A percentile compares a stretch with the other conserved stretches of the same genome.
Evolutionary conservation across 805 yeast species (phyloP).

Genomic region (Schwanniomyces occidentalis): DNA sequence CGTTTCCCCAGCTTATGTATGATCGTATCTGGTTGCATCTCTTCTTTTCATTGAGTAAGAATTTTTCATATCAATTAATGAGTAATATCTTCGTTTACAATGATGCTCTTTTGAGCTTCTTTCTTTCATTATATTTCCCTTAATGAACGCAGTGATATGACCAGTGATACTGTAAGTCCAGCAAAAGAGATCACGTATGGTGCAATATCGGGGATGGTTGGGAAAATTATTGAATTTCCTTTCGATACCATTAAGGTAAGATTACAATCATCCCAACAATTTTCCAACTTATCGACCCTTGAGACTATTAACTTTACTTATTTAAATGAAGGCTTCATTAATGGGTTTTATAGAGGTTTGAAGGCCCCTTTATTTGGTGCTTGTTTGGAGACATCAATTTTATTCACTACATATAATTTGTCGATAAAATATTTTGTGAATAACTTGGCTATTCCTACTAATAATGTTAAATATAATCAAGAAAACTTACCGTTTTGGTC

Average conservation of each 20-base stretch:
- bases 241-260: slow-evolving; percentile 92
- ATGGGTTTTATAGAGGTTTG: slow-evolving; percentile 79
- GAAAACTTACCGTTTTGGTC: slow-evolving; percentile 39
- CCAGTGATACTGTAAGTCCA: slow-evolving; percentile 14
- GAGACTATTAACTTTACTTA: slow-evolving; percentile 67
- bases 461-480: slow-evolving; percentile 15
- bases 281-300: slow-evolving; percentile 55
- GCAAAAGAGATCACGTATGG: slow-evolving; percentile 48
- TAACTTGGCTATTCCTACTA: slow-evolving; percentile 13
- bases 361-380: slow-evolving; percentile 87
- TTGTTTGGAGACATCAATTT: slow-evolving; percentile 80
- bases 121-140: no score
- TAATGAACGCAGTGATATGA: slow-evolving; percentile 1
- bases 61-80: no score
- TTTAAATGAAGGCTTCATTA: slow-evolving; percentile 61
- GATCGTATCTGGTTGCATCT: no score
- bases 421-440: slow-evolving; percentile 36
- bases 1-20: no score
- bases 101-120: no score
- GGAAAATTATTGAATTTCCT: slow-evolving; percentile 86
- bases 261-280: slow-evolving; percentile 59
- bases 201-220: slow-evolving; percentile 74
- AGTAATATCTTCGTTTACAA: no score
- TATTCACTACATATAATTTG: slow-evolving; percentile 65
- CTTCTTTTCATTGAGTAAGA: no score